Conservation (phyloP, 2,329 filamentous ascomycete species). For the Aspergillus sp. region DNA sequence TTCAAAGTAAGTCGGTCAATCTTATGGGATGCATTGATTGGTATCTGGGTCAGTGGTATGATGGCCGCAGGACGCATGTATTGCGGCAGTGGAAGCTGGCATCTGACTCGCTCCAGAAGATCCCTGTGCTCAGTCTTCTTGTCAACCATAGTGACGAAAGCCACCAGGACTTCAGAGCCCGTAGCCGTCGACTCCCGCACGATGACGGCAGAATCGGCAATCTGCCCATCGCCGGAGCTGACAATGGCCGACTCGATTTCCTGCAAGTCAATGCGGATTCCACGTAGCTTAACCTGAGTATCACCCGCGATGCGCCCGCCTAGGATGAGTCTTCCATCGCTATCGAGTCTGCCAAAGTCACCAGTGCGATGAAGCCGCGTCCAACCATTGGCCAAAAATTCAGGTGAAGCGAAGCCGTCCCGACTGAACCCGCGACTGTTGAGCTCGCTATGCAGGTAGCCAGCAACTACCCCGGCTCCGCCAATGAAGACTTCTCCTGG, state of each 20-base stretch:
- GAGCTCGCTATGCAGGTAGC: slow-evolving; percentile 17
- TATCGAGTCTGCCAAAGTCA: slow-evolving; percentile 23
- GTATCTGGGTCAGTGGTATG: no score
- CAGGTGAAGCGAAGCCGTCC: no score
- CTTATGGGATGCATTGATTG: no score
- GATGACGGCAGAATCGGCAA: neutral
- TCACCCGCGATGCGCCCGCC: slow-evolving; percentile 25
- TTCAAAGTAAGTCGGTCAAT: no score
- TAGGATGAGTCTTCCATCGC: slow-evolving; percentile 25
- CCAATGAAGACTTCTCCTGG: slow-evolving; percentile 46
- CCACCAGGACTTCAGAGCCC: no score
- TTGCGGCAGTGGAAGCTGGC: no score
- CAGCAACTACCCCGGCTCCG: slow-evolving; percentile 19
- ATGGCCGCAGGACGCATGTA: no score
- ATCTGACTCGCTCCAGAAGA: no score
- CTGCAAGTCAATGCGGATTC: slow-evolving; percentile 42
- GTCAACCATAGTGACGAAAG: no score
- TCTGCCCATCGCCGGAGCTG: slow-evolving; percentile 14
- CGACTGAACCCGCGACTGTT: no score
- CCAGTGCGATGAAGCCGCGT: slow-evolving; percentile 24
- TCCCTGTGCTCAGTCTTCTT: no score
- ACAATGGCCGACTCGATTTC: slow-evolving; percentile 41
- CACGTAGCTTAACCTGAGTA: slow-evolving; percentile 24
- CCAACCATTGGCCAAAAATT: neutral
- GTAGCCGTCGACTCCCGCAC: no score